phyloP scores from a whole-genome alignment of 208 protist genomes.

The Trypanosoma cruzi region DNA sequence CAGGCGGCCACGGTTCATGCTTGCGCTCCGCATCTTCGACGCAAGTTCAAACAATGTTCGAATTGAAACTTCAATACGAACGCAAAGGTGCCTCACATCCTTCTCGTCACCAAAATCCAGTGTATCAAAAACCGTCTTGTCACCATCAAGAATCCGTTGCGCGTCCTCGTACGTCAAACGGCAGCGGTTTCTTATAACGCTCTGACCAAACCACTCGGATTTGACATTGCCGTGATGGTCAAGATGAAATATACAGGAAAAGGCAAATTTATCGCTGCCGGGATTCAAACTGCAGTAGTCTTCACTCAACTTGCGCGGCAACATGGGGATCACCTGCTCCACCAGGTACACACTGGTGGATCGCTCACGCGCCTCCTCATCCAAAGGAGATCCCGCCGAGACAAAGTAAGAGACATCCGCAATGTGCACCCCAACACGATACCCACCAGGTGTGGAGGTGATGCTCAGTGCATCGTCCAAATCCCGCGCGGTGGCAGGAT shows the following conservation, averaged over 20 bases:
- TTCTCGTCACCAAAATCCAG: slow-evolving; percentile 21
- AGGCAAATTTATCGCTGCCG: slow-evolving; percentile 85
- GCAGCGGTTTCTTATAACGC: slow-evolving; percentile 90
- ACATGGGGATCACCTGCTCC: slow-evolving; percentile 91
- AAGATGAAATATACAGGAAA: slow-evolving; percentile 87
- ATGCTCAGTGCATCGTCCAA: slow-evolving; percentile 92
- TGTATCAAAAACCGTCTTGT: slow-evolving; percentile 34
- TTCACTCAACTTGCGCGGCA: slow-evolving; percentile 88
- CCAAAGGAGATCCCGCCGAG: slow-evolving; percentile 56
- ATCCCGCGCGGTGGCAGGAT: slow-evolving; percentile 85
- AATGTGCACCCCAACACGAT: slow-evolving; percentile 95
- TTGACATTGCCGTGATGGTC: slow-evolving; percentile 65
- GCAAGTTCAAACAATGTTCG: slow-evolving; percentile 64
- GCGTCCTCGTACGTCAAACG: slow-evolving; percentile 85
- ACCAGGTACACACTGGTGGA: slow-evolving; percentile 91
- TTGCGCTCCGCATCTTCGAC: slow-evolving; percentile 46
- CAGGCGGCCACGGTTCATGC: slow-evolving; percentile 57
- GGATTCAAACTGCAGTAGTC: slow-evolving; percentile 91
- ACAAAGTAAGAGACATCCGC: slow-evolving; percentile 95
- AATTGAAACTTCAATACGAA: slow-evolving; percentile 51
- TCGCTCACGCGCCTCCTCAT: slow-evolving; percentile 84
- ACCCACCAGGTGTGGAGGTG: slow-evolving; percentile 38
- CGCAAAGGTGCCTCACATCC: slow-evolving; percentile 1
- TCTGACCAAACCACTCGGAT: slow-evolving; percentile 87
- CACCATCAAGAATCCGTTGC: slow-evolving; percentile 72